Base-by-base conservation (phyloP, 495 filamentous ascomycete species). In the Bombardia bombarda region DNA sequence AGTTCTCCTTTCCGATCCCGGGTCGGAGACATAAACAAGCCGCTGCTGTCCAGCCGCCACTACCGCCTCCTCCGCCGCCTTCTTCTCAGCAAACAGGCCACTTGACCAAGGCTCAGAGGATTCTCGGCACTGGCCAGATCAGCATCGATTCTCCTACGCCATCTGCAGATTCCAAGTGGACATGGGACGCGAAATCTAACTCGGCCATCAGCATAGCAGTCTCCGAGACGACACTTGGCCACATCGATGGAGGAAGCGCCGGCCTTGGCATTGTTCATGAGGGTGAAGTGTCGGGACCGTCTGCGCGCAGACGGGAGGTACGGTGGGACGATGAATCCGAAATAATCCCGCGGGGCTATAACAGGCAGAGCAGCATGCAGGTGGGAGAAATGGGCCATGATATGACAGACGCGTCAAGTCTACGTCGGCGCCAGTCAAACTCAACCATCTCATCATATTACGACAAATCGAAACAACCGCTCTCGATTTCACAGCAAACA, bases 401-500 rank as follows among this genome's bases (percentile, higher is more conserved):
- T 42, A 24, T 58, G 37, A 63, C 61, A 14, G 64, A 68, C 34
- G 52, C 53, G 7, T 63, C 66, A 20, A 69, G 53, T 43, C 50
- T 63, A 42, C 64, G 63, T 9, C 57, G 66, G 22, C 66, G 64
- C 2, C 58, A 65, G 45, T 75, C 73, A 12, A 68, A 61, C 38
- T 78, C 74, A 4, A 78, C 73, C 26, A 55, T 70, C 46, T 60
- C 58, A 38, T 72, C 72, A 1, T 68, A 68, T 47, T 75, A 76
- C 49, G 74, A 78, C 52, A 65, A 72, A 39, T 45, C 62, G 16
- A 73, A 70, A 38, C 57, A 68, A 22, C 72, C 73, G 23, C 61
- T 75, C 3, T 55, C 71, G 10, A 71, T 74, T 47, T 76, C 73
- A 6, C 72, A 74, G 43, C 74, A 78, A 48, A 76, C 73, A 7